These are phyloP conservation scores for Filobasidium uniguttulatum DNA, from an alignment of 1,284 basidiomycete species.

Conservation along the genomic window DNA sequence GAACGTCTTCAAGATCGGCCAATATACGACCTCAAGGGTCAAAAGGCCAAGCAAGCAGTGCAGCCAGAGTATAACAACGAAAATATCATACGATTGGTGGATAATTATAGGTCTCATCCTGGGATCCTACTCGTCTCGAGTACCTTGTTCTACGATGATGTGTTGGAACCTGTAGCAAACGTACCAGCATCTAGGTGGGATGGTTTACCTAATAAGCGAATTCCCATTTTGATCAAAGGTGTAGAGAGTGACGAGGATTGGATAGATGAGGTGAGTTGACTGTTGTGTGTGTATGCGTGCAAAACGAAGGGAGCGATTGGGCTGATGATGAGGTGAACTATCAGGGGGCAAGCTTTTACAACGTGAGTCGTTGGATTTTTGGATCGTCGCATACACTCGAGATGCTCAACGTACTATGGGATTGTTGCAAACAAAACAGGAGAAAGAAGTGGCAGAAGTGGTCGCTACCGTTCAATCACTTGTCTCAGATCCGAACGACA, in stretches of 20 bases:
- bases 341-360: slow-evolving; percentile 15
- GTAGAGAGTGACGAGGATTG: slow-evolving; percentile 28
- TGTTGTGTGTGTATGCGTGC: too few species aligned
- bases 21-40: slow-evolving; percentile 24
- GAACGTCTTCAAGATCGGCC: slow-evolving; percentile 29
- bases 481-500: not conserved
- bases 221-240: slow-evolving; percentile 32
- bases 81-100: slow-evolving; percentile 10
- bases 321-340: slow-evolving; percentile 17
- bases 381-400: too few species aligned
- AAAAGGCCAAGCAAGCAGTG: slow-evolving; percentile 1
- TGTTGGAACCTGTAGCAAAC: slow-evolving; percentile 26
- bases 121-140: slow-evolving; percentile 35
- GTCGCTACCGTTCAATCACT: slow-evolving; percentile 16
- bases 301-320: not conserved
- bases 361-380: slow-evolving; percentile 16
- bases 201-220: slow-evolving; percentile 21
- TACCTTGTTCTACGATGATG: slow-evolving; percentile 36
- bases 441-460: slow-evolving; percentile 23
- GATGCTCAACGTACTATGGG: not conserved
- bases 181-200: slow-evolving; percentile 24
- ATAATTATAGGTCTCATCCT: slow-evolving; percentile 36
- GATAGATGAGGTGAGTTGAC: slow-evolving; percentile 34
- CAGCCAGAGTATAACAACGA: not conserved
- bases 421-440: not conserved